Evolutionary conservation across 1,139 yeast species (phyloP).

Genomic region (Taphrina communis): DNA sequence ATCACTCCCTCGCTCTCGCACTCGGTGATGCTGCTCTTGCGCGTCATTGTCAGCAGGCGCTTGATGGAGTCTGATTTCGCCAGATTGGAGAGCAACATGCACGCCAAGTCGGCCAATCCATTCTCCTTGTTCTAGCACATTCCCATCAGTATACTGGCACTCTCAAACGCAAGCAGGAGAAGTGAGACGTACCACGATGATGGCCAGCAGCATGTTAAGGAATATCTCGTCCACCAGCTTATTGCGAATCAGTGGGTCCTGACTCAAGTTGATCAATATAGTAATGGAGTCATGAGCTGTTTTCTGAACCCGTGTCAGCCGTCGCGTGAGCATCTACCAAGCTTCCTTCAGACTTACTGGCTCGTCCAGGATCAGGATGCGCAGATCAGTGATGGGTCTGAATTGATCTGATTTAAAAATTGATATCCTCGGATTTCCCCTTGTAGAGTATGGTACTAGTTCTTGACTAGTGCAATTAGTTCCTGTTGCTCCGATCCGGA

Average conservation of each 20-base stretch:
- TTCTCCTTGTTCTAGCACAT: constrained; percentile 57
- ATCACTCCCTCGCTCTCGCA: constrained; percentile 68
- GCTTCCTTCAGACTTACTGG: constrained; percentile 51
- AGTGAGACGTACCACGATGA: constrained; percentile 42
- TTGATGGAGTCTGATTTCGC: constrained; percentile 76
- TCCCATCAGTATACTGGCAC: too few species aligned
- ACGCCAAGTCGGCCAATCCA: constrained; percentile 76
- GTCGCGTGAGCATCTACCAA: background rate
- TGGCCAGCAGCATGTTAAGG: constrained; percentile 55
- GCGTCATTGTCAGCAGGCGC: constrained; percentile 54
- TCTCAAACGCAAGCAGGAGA: constrained; percentile 46
- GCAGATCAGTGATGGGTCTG: constrained; percentile 76
- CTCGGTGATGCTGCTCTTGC: constrained; percentile 51
- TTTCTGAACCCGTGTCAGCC: constrained; percentile 44
- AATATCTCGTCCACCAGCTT: constrained; percentile 71
- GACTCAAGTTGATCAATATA: constrained; percentile 81
- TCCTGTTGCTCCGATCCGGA: too few species aligned
- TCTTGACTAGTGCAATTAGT: constrained; percentile 57
- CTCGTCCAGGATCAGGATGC: constrained; percentile 59
- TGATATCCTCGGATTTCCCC: constrained; percentile 63
- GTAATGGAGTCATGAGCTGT: constrained; percentile 65
- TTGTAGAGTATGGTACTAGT: constrained; percentile 72
- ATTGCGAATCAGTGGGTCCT: constrained; percentile 63
- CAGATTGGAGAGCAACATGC: constrained; percentile 81
- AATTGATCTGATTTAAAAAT: constrained; percentile 74